Evolutionary conservation across 495 filamentous ascomycete genomes (phyloP), one percentile per base, ranked within the genome.

Genomic region (Neurospora terricola): DNA sequence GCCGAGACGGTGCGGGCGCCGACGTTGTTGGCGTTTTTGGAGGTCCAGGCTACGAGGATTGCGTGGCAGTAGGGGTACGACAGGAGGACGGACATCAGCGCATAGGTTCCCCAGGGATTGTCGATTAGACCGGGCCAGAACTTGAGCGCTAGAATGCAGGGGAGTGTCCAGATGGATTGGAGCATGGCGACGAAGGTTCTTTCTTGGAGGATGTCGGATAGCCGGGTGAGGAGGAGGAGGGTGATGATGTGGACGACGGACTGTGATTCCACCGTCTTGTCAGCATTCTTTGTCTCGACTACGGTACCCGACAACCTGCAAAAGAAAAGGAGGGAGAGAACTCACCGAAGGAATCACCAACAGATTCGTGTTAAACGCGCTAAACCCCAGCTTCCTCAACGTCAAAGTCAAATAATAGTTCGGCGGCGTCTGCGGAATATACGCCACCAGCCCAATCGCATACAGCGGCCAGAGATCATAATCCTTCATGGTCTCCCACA

Each of bases 381-480:
- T 81, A 79, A 92, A 94, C 1, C 90, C 90, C 1, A 91, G 80
- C 0, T 83, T 82, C 70, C 86, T 83, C 30, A 93, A 79, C 12
- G 87, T 85, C 2, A 94, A 83, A 1, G 90, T 93, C 69, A 93
- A 82, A 72, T 93, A 94, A 18, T 75, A 83, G 5, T 80, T 83
- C 8, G 86, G 84, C 0, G 90, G 89, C 0, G 82, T 81, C 30
- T 82, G 81, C 0, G 91, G 90, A 18, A 91, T 90, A 72, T 84
- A 82, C 78, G 85, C 88, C 1, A 83, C 81, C 5, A 93, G 43
- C 5, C 91, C 91, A 16, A 93, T 79, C 8, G 89, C 72, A 74
- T 93, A 93, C 27, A 93, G 83, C 0, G 90, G 88, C 91, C 92
- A 94, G 75, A 94, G 84, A 73, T 94, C 88, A 72, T 89, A 93